phyloP scores from a whole-genome alignment of 352 stramenopile species.

The Globisporangium mamillatum region DNA sequence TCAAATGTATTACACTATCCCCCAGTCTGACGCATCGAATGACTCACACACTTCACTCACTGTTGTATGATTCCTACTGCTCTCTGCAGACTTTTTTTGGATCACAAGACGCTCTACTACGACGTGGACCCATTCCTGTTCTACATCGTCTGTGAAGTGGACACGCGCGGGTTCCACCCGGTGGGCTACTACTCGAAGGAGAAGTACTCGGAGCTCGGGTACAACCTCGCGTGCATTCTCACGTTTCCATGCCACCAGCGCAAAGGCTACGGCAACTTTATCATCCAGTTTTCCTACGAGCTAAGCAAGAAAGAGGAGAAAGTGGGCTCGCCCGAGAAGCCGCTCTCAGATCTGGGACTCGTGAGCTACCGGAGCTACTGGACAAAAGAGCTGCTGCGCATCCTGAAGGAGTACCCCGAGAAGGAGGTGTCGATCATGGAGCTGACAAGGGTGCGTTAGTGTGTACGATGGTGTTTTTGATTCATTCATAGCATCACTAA shows the following conservation, averaged over 20 bases:
- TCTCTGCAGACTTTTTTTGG: conserved; percentile 90
- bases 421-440: conserved; percentile 94
- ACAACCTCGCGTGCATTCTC: conserved; percentile 99
- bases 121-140: conserved; percentile 99
- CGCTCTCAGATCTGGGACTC: conserved; percentile 97
- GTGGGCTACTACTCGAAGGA: conserved; percentile 99
- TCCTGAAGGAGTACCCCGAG: conserved; percentile 82
- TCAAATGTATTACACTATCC: neutral
- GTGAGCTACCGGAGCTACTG: conserved; percentile 99
- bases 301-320: conserved; percentile 98
- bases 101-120: conserved; percentile 99
- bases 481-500: neutral
- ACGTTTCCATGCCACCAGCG: conserved; percentile 99
- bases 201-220: conserved; percentile 97
- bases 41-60: neutral
- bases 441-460: conserved; percentile 65
- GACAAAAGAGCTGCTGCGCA: conserved; percentile 94
- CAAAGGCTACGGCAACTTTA: conserved; percentile 99
- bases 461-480: too few relatives aligned
- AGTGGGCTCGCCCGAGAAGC: conserved; percentile 98
- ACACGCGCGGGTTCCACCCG: conserved; percentile 89
- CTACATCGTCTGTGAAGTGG: conserved; percentile 97
- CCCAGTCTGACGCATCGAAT: neutral
- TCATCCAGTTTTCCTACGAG: conserved; percentile 99
- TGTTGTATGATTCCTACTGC: neutral